These are phyloP conservation scores for Beta vulgaris DNA, from an alignment of 148 eudicot genomes.

Conservation along the genomic window DNA sequence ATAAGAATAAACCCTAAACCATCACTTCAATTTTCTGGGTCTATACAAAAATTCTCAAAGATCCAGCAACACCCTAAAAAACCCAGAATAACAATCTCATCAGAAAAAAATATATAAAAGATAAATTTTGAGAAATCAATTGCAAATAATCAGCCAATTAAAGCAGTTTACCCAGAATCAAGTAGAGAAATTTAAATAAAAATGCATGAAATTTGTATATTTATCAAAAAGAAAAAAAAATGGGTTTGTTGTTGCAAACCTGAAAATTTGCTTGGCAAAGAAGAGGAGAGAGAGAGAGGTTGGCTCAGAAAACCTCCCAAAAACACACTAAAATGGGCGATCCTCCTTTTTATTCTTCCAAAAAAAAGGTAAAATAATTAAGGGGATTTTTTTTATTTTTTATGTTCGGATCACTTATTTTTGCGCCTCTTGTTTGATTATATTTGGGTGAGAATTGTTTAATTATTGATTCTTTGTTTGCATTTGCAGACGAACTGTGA, in stretches of 20 bases:
- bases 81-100: slow-evolving; percentile 13
- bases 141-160: slow-evolving; percentile 5
- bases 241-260: slow-evolving; percentile 25
- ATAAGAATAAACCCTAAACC: slow-evolving; percentile 23
- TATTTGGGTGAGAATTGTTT: slow-evolving; percentile 10
- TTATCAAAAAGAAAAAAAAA: slow-evolving; percentile 1
- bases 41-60: slow-evolving; percentile 14
- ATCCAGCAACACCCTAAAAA: slow-evolving; percentile 31
- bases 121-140: background rate
- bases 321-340: slow-evolving; percentile 20
- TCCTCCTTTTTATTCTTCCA: slow-evolving; percentile 9
- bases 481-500: slow-evolving; percentile 16
- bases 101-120: slow-evolving; percentile 11
- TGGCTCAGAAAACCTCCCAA: slow-evolving; percentile 20
- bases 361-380: background rate
- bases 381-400: background rate
- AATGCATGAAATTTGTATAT: slow-evolving; percentile 7
- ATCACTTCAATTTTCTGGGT: slow-evolving; percentile 5
- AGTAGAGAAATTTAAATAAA: background rate
- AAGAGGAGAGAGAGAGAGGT: slow-evolving; percentile 30
- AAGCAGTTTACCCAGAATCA: background rate
- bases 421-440: slow-evolving; percentile 18
- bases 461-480: slow-evolving; percentile 20
- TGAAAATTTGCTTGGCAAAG: slow-evolving; percentile 33
- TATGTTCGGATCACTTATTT: background rate